Base-by-base conservation (phyloP, 495 filamentous ascomycete species). In the Penicillium odoratum region DNA sequence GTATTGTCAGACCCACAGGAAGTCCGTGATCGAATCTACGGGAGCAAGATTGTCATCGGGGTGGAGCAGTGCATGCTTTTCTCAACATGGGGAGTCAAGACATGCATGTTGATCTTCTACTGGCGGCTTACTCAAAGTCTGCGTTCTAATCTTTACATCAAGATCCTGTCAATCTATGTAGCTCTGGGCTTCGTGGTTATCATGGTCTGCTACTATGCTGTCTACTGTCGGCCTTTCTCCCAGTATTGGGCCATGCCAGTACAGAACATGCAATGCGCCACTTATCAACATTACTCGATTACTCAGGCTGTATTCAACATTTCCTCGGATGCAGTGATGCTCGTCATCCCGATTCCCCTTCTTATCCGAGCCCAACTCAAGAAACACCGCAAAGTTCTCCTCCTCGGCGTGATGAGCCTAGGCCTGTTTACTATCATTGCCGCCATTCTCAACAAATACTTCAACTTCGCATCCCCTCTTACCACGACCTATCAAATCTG, bases 291-390 rank as follows among this genome's bases (percentile, higher is more conserved):
- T 59, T 85, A 88, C 64, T 78, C 86, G 0, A 88, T 89, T 56
- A 85, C 79, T 6, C 83, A 86, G 56, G 82, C 85, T 18, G 84
- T 85, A 15, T 83, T 88, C 73, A 88, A 88, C 59, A 81, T 88
- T 55, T 81, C 83, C 7, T 88, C 85, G 2, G 86, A 89, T 56
- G 55, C 81, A 15, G 69, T 81, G 49, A 87, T 88, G 77, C 77
- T 88, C 34, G 73, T 69, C 49, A 81, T 88, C 29, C 83, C 82
- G 2, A 72, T 89, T 13, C 84, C 83, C 0, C 73, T 88, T 21
- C 74, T 88, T 13, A 69, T 86, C 49, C 77, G 76, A 30, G 74
- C 80, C 0, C 75, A 81, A 30, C 69, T 88, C 21, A 79, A 83
- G 2, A 51, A 70, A 5, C 48, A 56, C 33, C 74, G 80, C 28